Evolutionary conservation across 2,329 filamentous ascomycete species (phyloP).

Genomic region (Ascochyta lentis): DNA sequence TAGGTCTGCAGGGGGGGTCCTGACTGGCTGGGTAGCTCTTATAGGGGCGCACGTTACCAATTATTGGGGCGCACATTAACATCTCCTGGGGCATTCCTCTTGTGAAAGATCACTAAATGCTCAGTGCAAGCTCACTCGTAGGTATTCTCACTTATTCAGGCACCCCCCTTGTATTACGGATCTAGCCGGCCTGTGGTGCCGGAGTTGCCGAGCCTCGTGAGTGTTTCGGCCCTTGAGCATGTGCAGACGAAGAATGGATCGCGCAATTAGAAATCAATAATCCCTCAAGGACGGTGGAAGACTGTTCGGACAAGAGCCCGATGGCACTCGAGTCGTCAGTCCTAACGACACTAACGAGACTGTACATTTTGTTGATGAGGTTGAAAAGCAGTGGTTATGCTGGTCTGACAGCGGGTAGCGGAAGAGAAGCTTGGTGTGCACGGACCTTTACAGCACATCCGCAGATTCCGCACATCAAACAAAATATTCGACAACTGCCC

Average conservation of each 20-base stretch:
- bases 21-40: too few species aligned
- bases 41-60: too few species aligned
- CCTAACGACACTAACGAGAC: too few species aligned
- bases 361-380: neutral
- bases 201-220: neutral
- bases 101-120: too few species aligned
- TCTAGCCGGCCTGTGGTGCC: neutral
- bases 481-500: slow-evolving; percentile 1
- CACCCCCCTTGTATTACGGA: neutral
- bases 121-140: too few species aligned
- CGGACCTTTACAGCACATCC: neutral
- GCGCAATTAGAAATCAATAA: neutral
- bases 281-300: neutral
- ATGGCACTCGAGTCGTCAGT: too few species aligned
- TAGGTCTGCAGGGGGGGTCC: too few species aligned
- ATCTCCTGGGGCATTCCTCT: too few species aligned
- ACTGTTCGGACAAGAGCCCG: neutral
- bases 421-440: neutral
- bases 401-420: neutral
- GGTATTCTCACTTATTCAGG: too few species aligned
- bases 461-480: neutral
- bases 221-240: neutral
- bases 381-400: neutral
- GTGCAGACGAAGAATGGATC: neutral
- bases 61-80: too few species aligned